Conservation (phyloP, 192 early-diverging fungal genomes). For the Coemansia sp. region DNA sequence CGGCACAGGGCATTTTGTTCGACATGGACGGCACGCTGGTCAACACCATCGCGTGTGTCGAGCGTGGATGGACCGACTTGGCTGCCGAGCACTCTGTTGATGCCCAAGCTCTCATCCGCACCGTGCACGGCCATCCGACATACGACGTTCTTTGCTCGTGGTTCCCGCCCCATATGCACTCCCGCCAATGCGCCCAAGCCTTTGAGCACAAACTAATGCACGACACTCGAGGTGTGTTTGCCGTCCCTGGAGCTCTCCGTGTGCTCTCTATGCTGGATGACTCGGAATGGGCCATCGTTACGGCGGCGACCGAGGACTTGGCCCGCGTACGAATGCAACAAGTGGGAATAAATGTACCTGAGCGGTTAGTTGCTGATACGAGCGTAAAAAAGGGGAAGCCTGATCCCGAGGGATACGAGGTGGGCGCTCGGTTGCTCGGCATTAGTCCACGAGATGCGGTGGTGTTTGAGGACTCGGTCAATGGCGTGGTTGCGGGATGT, state of each 20-base stretch:
- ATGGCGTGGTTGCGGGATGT: constrained; percentile 30
- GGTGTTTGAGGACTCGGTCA: constrained; percentile 45
- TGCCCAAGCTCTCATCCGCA: constrained; percentile 7
- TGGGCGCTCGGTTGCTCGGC: constrained; percentile 20
- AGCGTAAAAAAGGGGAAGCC: constrained; percentile 29
- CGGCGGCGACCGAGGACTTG: constrained; percentile 24
- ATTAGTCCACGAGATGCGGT: constrained; percentile 14
- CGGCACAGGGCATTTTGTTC: constrained; percentile 36
- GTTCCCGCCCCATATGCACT: constrained; percentile 28
- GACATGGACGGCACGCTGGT: constrained; percentile 53
- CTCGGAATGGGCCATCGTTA: constrained; percentile 40
- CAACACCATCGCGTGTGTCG: constrained; percentile 37
- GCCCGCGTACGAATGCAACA: constrained; percentile 25
- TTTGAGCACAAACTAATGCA: constrained; percentile 20
- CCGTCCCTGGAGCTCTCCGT: constrained; percentile 31
- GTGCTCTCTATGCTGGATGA: constrained; percentile 7
- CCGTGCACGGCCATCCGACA: constrained; percentile 35
- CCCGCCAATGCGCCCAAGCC: constrained; percentile 12
- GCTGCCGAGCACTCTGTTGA: constrained; percentile 24
- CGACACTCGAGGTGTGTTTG: constrained; percentile 21
- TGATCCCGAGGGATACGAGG: constrained; percentile 24
- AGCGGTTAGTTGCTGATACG: constrained; percentile 20
- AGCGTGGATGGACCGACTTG: constrained; percentile 28
- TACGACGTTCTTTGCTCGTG: constrained; percentile 25
- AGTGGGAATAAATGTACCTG: constrained; percentile 21